Percentiles rank a stretch among this genome's conserved stretches.
These are phyloP conservation scores for Brassica balearica DNA, from an alignment of 441 rosid genomes.

Conservation along the genomic window DNA sequence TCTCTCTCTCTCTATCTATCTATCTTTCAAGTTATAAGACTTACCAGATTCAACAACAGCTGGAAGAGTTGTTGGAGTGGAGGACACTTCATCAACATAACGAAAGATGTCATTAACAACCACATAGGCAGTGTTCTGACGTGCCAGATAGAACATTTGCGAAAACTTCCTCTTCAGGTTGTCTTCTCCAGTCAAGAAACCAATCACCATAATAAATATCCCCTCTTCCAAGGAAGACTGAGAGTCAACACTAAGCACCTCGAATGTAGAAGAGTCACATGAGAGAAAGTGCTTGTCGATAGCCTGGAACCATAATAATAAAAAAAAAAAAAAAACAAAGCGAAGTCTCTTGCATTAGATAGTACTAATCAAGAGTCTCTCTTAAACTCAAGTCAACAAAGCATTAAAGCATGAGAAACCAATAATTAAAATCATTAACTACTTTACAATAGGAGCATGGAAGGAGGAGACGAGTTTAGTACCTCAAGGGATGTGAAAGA, in stretches of 20 bases:
- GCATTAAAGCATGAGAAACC: background rate
- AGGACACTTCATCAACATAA: slow-evolving; percentile 45
- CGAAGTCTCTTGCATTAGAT: background rate
- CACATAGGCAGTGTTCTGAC: slow-evolving; percentile 22
- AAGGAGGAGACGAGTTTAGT: slow-evolving; percentile 22
- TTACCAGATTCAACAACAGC: slow-evolving; percentile 42
- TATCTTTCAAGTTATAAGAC: background rate
- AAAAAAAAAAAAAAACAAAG: too few relatives aligned
- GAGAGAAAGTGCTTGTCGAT: slow-evolving; percentile 55
- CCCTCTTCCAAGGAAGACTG: slow-evolving; percentile 51
- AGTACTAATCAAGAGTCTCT: background rate
- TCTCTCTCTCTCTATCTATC: background rate
- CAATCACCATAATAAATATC: slow-evolving; percentile 55
- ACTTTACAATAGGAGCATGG: background rate
- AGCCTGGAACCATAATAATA: slow-evolving; percentile 41
- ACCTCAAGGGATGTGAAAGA: slow-evolving; percentile 53
- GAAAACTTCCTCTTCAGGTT: slow-evolving; percentile 50
- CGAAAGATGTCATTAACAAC: slow-evolving; percentile 67
- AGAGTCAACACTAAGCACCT: slow-evolving; percentile 53
- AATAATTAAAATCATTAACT: background rate
- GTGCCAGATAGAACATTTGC: slow-evolving; percentile 58
- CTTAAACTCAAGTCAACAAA: background rate
- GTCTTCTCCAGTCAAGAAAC: slow-evolving; percentile 52
- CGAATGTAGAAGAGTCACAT: slow-evolving; percentile 33
- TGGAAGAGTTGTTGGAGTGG: slow-evolving; percentile 37